Base-by-base conservation (phyloP, 371 early-diverging fungal species). In the Coemansia sp. region DNA sequence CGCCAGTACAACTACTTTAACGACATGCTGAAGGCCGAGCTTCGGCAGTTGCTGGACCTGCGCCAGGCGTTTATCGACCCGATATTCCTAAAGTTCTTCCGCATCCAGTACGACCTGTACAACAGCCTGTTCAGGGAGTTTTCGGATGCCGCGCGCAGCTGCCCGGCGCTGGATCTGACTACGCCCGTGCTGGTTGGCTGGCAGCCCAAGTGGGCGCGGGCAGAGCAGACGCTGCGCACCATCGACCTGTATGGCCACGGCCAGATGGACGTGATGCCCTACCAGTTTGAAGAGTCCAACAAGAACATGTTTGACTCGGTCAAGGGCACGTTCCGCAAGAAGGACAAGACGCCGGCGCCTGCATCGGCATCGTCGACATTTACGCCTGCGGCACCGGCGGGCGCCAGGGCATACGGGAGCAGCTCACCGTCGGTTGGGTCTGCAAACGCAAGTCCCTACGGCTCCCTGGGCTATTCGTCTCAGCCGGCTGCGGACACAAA, bases 1-100 rank as follows among this genome's bases (percentile, higher is more conserved):
- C 77, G 86, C 42, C 84, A 85, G 62, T 87, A 80, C 79, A 82
- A 79, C 68, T 75, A 79, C 68, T 76, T 81, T 67, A 84, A 86
- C 78, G 78, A 80, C 56, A 78, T 78, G 61, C 67, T 87, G 52
- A 84, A 83, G 65, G 73, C 69, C 10, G 80, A 86, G 62, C 68
- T 87, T 26, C 79, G 80, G 38, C 61, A 72, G 57, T 71, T 87
- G 34, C 75, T 85, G 51, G 65, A 58, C n/a, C 65, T 85, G 56
- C 73, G 81, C 34, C 63, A 79, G 55, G 70, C 79, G 43, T 84
- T 86, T 57, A 81, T 85, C 49, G 85, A 84, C 49, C 85, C 86
- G 5, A 84, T 85, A 53, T 82, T 85, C 62, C 68, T 80, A 58
- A 80, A 81, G 49, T 78, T 86, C 57, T 85, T 82, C 76, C 77